Conservation (phyloP, 257 asterid genomes). For the Ocimum tenuiflorum region DNA sequence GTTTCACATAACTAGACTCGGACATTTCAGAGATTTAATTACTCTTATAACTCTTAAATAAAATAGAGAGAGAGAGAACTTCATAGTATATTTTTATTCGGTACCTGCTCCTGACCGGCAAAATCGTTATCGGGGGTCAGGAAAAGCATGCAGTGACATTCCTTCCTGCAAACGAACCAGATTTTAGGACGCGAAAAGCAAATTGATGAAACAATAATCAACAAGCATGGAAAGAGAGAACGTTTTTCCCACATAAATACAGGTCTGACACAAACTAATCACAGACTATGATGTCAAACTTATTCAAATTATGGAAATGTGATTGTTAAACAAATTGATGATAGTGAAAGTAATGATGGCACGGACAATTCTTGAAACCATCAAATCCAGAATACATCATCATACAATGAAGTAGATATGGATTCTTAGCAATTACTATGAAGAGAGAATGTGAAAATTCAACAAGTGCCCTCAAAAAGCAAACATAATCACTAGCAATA, state of each 20-base stretch:
- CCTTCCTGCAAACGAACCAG: conserved; percentile 57
- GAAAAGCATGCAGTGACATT: conserved; percentile 96
- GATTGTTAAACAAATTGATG: too few species aligned
- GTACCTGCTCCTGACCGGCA: conserved; percentile 91
- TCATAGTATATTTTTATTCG: background rate
- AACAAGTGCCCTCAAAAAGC: background rate
- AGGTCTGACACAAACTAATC: background rate
- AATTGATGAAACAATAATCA: too few species aligned
- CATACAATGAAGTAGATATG: background rate
- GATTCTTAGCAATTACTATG: background rate
- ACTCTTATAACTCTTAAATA: too few species aligned
- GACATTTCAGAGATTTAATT: too few species aligned
- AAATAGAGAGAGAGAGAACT: conserved; percentile 45
- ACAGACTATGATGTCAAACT: too few species aligned
- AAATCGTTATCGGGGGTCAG: conserved; percentile 82
- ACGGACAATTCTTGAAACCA: background rate
- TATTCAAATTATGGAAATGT: too few species aligned
- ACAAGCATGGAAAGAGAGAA: background rate
- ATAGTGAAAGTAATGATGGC: too few species aligned
- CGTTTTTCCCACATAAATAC: too few species aligned
- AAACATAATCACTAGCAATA: background rate
- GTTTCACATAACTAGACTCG: too few species aligned
- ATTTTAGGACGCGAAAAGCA: conserved; percentile 5
- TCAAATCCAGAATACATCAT: background rate
- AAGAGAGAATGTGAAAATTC: too few species aligned